Evolutionary conservation across 768 basidiomycete species (phyloP), one percentile per base, ranked within the genome.

Genomic region (Rhizopogon vulgaris): DNA sequence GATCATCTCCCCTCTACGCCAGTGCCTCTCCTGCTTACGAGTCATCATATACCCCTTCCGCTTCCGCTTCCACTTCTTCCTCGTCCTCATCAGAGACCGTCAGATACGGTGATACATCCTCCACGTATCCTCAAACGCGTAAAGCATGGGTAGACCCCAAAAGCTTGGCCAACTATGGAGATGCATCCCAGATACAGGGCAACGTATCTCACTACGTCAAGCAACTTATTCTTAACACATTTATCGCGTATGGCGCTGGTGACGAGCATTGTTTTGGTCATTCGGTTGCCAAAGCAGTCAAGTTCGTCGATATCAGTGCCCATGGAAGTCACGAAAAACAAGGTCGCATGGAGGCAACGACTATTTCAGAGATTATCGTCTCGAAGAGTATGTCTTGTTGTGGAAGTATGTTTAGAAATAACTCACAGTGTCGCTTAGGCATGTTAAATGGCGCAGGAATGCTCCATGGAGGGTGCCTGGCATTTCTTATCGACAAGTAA

Each of bases 361-460:
- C 82, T 18, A 69, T 79, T 7, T 80, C 83, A 3, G 87, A 87
- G 62, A 70, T 87, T 9, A 66, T 74, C 43, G 82, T 86, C 41
- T 74, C 76, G 48, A 83, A 83, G 71, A 74, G 85, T 82, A 62
- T 28, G 81, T 63, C 27, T 32, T 38, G 39, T 30, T 39, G 36
- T 25, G 22, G 15, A 37, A n/a, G 8, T 12, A 27, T 14, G 14
- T 34, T 37, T 22, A 41, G 25, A 6, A 3, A 17, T 15, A 14
- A 11, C 59, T 52, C 15, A 10, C 12, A 38, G 17, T 36, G 41
- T 7, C 6, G 18, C 41, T 36, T 55, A 85, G 85, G 77, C 52
- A 86, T 87, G 84, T 70, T 87, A 30, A 89, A 88, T 58, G 85
- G 85, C 11, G 83, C 84, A 24, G 82, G 83, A 2, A 84, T 85